Conservation (phyloP, 2,329 filamentous ascomycete genomes). For the Ascomycota sp. region DNA sequence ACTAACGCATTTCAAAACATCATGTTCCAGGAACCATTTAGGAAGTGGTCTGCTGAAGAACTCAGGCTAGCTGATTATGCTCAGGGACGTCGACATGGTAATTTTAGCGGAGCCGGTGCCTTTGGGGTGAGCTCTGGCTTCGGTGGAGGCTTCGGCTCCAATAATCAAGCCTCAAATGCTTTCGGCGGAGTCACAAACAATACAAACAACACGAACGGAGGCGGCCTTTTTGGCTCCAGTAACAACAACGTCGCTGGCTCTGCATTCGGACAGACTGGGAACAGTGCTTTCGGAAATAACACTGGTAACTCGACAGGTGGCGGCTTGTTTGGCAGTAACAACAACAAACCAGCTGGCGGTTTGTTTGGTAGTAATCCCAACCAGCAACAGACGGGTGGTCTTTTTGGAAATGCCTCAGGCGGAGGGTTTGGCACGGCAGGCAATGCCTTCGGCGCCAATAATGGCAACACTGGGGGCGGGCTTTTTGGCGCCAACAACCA, state of each 20-base stretch:
- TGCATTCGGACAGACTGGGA: conserved; percentile 4
- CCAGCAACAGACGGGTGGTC: conserved; percentile 4
- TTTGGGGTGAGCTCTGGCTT: conserved; percentile 47
- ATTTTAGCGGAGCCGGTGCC: conserved; percentile 62
- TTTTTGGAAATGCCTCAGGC: conserved; percentile 10
- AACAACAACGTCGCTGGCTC: conserved; percentile 9
- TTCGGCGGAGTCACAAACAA: conserved; percentile 21
- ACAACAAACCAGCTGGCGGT: conserved; percentile 8
- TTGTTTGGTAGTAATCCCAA: conserved; percentile 7
- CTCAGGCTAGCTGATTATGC: conserved; percentile 71
- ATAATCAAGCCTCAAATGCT: conserved; percentile 14
- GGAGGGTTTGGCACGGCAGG: conserved; percentile 17
- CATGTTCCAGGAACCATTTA: conserved; percentile 58
- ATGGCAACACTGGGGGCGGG: conserved; percentile 10
- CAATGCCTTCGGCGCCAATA: conserved; percentile 13
- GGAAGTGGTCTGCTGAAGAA: conserved; percentile 80
- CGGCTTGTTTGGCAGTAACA: conserved; percentile 17
- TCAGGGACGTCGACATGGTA: conserved; percentile 68
- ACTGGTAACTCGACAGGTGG: conserved; percentile 7
- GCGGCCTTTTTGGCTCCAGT: conserved; percentile 16
- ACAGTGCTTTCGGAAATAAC: conserved; percentile 21
- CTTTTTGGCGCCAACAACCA: conserved; percentile 21
- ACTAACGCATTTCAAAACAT: conserved; percentile 58
- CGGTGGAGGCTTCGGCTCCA: conserved; percentile 29
- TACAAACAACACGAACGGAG: conserved; percentile 13